These are phyloP conservation scores for Penicillium argentinense DNA, from an alignment of 495 filamentous ascomycete genomes.

Conservation along the genomic window DNA sequence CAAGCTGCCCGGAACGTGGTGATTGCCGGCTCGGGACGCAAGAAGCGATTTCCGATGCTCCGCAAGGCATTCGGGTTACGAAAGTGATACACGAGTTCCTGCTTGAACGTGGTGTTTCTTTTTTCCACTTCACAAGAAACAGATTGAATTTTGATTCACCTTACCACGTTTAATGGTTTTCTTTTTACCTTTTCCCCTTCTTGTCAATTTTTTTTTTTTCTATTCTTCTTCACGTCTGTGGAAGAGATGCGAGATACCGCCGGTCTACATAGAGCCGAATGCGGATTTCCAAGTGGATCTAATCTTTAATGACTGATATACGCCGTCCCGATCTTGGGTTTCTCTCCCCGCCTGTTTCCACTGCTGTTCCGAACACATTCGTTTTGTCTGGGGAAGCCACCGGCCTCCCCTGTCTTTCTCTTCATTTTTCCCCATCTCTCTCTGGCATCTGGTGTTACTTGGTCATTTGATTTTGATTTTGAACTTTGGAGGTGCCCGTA, in stretches of 20 bases:
- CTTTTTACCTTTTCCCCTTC: constrained; percentile 1
- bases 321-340: constrained; percentile 1
- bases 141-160: constrained; percentile 2
- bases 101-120: constrained; percentile 1
- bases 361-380: not conserved
- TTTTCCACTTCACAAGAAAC: constrained; percentile 2
- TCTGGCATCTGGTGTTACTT: too few relatives aligned
- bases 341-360: constrained; percentile 8
- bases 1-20: constrained; percentile 32
- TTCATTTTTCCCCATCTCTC: not conserved
- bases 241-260: not conserved
- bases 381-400: not conserved
- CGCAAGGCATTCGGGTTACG: constrained; percentile 50
- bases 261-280: not conserved
- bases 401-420: not conserved
- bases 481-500: constrained; percentile 4
- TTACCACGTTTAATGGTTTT: constrained; percentile 20
- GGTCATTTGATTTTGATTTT: constrained; percentile 1
- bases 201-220: constrained; percentile 5
- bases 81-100: constrained; percentile 18
- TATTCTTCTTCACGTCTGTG: not conserved
- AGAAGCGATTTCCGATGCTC: constrained; percentile 51
- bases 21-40: constrained; percentile 42
- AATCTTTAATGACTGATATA: constrained; percentile 32
- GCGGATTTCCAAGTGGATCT: constrained; percentile 20